Evolutionary conservation across 345 rosid genomes (phyloP).

Genomic region (Erucastrum elatum): DNA sequence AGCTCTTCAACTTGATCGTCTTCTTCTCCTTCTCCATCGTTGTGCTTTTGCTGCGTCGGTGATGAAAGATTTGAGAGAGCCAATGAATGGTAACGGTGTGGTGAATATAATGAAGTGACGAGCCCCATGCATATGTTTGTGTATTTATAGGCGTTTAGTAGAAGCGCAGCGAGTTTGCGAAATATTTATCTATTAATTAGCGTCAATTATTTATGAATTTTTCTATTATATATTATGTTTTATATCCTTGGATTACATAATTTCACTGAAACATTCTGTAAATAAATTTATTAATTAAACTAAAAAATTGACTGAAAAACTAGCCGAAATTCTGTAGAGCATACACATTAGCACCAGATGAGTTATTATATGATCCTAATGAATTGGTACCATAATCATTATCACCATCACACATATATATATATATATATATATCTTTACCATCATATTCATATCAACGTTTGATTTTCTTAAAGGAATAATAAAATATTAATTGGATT

Average conservation of each 20-base stretch:
- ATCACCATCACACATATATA: background rate
- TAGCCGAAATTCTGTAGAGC: background rate
- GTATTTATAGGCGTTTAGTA: background rate
- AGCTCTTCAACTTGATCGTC: conserved; percentile 43
- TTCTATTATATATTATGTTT: no score
- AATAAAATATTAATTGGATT: background rate
- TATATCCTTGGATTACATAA: no score
- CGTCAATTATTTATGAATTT: background rate
- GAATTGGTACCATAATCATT: background rate
- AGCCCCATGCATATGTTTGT: background rate
- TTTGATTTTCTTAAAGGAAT: no score
- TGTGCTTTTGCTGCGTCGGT: background rate
- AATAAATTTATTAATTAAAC: no score
- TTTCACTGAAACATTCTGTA: no score
- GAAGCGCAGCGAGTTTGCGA: background rate
- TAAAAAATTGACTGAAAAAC: background rate
- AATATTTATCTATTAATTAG: background rate
- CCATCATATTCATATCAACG: no score
- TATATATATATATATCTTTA: no score
- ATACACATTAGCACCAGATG: background rate
- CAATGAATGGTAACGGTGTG: background rate
- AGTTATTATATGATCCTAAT: background rate
- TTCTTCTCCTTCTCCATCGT: background rate
- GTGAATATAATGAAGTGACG: background rate
- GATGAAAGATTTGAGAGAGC: background rate